Conservation (phyloP, 192 early-diverging fungal genomes). For the Coemansia asiatica region DNA sequence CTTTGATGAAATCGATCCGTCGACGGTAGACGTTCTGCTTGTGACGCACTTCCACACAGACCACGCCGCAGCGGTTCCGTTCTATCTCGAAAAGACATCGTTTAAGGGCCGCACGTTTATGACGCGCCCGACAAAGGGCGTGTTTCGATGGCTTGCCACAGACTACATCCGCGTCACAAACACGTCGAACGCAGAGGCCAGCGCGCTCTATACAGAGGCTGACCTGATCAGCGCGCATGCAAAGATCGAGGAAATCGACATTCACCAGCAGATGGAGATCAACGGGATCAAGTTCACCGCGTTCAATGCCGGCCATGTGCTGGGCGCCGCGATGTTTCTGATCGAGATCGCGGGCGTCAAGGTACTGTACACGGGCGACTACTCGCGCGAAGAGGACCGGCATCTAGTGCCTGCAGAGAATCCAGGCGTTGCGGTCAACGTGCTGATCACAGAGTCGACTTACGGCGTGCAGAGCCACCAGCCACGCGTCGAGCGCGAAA, state of each 20-base stretch:
- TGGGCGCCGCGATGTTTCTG: slow-evolving; percentile 98
- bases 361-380: slow-evolving; percentile 96
- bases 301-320: slow-evolving; percentile 97
- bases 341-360: slow-evolving; percentile 87
- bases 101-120: slow-evolving; percentile 97
- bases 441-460: slow-evolving; percentile 94
- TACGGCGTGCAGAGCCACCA: slow-evolving; percentile 97
- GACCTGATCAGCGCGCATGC: slow-evolving; percentile 80
- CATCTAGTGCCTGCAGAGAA: slow-evolving; percentile 96
- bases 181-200: slow-evolving; percentile 58
- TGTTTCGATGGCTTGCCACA: slow-evolving; percentile 93
- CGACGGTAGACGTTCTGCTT: slow-evolving; percentile 82
- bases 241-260: slow-evolving; percentile 92
- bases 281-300: slow-evolving; percentile 93
- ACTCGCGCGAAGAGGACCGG: slow-evolving; percentile 97
- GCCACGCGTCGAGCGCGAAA: slow-evolving; percentile 90
- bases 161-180: slow-evolving; percentile 91
- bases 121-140: slow-evolving; percentile 98
- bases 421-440: slow-evolving; percentile 80
- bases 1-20: slow-evolving; percentile 91
- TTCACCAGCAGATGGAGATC: slow-evolving; percentile 94
- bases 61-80: slow-evolving; percentile 94
- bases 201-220: slow-evolving; percentile 87
- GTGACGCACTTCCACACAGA: slow-evolving; percentile 97
- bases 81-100: slow-evolving; percentile 95